Percentiles rank a stretch among this genome's conserved stretches.
Evolutionary conservation across 805 yeast genomes (phyloP).

Genomic region (Sugiyamaella marilandica): DNA sequence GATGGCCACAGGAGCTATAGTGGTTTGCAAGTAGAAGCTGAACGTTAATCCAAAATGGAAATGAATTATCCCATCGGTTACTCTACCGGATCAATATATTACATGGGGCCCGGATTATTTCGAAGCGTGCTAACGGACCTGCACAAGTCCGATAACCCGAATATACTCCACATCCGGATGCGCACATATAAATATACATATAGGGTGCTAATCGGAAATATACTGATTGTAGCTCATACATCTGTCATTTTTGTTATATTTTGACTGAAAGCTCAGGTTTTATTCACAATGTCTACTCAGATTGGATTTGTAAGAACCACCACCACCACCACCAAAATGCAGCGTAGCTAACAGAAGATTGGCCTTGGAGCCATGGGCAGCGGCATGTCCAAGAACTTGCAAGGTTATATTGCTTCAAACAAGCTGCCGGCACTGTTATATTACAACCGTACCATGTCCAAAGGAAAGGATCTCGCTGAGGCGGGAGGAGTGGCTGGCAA

Average conservation of each 20-base stretch:
- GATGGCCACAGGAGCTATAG: not conserved
- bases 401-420: conserved; percentile 3
- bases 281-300: not conserved
- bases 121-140: too few relatives aligned
- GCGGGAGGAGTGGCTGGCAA: conserved; percentile 15
- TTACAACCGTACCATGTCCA: conserved; percentile 17
- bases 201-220: conserved; percentile 8
- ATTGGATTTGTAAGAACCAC: conserved; percentile 4
- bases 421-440: conserved; percentile 8
- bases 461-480: conserved; percentile 15
- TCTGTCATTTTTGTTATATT: conserved; percentile 5
- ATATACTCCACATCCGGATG: too few relatives aligned
- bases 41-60: not conserved
- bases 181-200: not conserved
- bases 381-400: conserved; percentile 15
- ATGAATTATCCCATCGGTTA: too few relatives aligned
- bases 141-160: too few relatives aligned
- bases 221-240: conserved; percentile 12
- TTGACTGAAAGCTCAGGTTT: not conserved
- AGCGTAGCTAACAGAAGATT: conserved; percentile 7
- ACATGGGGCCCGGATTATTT: too few relatives aligned
- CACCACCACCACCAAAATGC: too few relatives aligned
- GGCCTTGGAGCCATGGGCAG: conserved; percentile 22
- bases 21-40: not conserved
- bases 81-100: too few relatives aligned